Conservation (phyloP, 768 basidiomycete genomes). For the Lentinus tigrinus region DNA sequence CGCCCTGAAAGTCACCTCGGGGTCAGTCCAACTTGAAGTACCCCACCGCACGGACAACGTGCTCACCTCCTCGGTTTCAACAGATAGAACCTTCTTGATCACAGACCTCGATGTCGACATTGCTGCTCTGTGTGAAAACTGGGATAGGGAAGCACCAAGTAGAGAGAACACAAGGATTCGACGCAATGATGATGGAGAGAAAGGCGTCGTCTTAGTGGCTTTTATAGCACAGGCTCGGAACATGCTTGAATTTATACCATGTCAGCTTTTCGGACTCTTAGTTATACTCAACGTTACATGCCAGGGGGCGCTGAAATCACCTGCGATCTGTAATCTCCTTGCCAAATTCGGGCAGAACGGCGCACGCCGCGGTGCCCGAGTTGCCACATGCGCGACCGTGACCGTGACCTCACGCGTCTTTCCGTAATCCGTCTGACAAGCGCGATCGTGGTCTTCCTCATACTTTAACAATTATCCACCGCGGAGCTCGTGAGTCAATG, state of each 20-base stretch:
- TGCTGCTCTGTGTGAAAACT: not conserved
- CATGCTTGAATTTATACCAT: constrained; percentile 7
- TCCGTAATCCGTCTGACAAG: not conserved
- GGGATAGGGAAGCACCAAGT: not conserved
- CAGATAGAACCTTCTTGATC: constrained; percentile 71
- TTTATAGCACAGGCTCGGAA: constrained; percentile 8
- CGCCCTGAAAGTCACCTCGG: constrained; percentile 49
- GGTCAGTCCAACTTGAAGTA: too few relatives aligned
- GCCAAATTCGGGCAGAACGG: constrained; percentile 7
- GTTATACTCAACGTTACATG: not conserved
- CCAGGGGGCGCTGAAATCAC: too few relatives aligned
- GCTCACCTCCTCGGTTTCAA: constrained; percentile 68
- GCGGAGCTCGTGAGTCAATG: not conserved
- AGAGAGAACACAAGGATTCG: not conserved
- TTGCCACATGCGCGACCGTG: not conserved
- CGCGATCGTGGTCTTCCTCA: not conserved
- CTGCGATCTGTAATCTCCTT: constrained; percentile 1
- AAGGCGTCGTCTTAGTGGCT: not conserved
- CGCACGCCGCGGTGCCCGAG: constrained; percentile 6
- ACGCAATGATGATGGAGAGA: not conserved
- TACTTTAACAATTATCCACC: not conserved
- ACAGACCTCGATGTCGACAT: constrained; percentile 64
- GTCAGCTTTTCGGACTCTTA: too few relatives aligned
- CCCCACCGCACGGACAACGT: not conserved
- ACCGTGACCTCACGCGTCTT: too few relatives aligned